Base-by-base conservation (phyloP, 768 basidiomycete species). In the Boletus pseudopeckii region DNA sequence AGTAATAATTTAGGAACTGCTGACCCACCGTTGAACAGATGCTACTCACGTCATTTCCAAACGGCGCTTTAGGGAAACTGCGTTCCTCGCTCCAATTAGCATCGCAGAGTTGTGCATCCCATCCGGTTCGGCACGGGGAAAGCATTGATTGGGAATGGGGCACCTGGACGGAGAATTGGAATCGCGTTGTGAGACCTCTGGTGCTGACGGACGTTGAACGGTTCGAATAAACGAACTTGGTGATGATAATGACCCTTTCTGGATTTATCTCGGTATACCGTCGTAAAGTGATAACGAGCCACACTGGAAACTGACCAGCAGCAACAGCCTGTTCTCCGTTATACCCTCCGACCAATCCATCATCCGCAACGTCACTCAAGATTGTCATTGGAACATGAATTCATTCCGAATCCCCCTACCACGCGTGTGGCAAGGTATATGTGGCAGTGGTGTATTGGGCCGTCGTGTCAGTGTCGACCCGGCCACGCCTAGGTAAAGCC, bases 161-260 rank as follows among this genome's bases (percentile, higher is more conserved):
- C 22, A 81, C 81, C 0, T 98, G 94, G 93, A 78, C 85, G 52
- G 83, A 92, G 50, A 94, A 94, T 62, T 98, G 94, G 94, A 78
- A 80, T 46, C 74, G 71, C 41, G 74, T 81, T 18, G 75, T 96
- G 48, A 75, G 75, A 64, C 90, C 88, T 15, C 64, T 92, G 33
- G 62, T 80, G 22, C 50, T 77, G 48, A 63, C 51, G 28, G 71
- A 74, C 43, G 70, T 63, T 30, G 58, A 54, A 45, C 58, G 58
- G 18, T 58, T 62, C 39, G 58, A 64, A 45, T 70, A 47, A 46
- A 46, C 22, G 41, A 33, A 36, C 20, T 22, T 18, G 7, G 26
- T 50, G n/a, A 24, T 4, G 20, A 24, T 4, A n/a, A 38, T 17
- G 36, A 32, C n/a, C n/a, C n/a, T n/a, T 41, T 15, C 14, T 24